Conservation (phyloP, 2,329 filamentous ascomycete genomes). For the Coniella lustricola region DNA sequence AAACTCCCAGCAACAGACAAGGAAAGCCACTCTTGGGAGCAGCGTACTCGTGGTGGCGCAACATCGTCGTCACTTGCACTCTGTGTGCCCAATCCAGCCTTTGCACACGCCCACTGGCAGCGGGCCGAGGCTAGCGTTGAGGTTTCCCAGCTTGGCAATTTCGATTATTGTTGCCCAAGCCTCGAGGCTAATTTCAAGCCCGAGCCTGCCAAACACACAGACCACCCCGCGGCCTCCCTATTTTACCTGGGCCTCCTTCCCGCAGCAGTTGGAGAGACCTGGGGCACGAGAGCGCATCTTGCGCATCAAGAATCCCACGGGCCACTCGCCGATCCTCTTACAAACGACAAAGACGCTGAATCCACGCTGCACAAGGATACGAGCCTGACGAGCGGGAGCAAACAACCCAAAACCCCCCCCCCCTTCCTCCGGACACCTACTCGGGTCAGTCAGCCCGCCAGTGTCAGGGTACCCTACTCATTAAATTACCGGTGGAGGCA, state of each 20-base stretch:
- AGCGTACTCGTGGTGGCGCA: no score
- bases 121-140: not conserved
- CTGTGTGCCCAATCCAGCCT: no score
- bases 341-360: no score
- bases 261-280: not conserved
- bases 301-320: no score
- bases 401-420: not conserved
- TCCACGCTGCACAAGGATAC: no score
- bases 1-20: no score
- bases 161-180: not conserved
- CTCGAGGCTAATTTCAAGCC: not conserved
- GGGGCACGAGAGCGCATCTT: not conserved
- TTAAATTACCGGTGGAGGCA: constrained; percentile 13
- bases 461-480: not conserved
- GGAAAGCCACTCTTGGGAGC: no score
- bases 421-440: not conserved
- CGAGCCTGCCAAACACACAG: not conserved
- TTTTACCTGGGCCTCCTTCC: not conserved
- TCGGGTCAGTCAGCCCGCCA: not conserved
- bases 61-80: no score
- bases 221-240: not conserved
- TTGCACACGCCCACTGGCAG: not conserved
- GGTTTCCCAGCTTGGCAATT: not conserved
- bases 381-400: no score
- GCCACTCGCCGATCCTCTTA: no score